A percentile compares a stretch with the other conserved stretches of the same genome.
Conservation (phyloP, 805 yeast genomes). For the Ogataea glucozyma region DNA sequence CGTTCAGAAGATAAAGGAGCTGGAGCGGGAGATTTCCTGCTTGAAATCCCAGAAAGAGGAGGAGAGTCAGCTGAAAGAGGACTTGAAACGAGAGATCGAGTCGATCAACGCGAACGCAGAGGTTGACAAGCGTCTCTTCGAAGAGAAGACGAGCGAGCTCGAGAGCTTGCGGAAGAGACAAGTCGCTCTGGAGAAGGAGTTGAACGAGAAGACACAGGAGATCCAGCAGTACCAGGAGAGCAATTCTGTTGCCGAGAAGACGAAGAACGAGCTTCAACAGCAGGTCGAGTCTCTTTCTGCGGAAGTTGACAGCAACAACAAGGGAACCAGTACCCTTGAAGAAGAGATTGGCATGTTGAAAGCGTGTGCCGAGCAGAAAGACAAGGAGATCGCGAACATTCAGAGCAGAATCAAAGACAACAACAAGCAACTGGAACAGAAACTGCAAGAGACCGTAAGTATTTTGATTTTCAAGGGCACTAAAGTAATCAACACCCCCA, state of each 20-base stretch:
- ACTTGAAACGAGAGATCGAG: conserved; percentile 36
- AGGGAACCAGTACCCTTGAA: conserved; percentile 17
- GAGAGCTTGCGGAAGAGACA: conserved; percentile 12
- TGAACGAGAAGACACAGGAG: no score
- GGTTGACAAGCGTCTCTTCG: conserved; percentile 34
- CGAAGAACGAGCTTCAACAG: conserved; percentile 19
- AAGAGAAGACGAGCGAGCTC: conserved; percentile 30
- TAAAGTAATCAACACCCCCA: conserved; percentile 18
- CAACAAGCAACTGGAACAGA: conserved; percentile 36
- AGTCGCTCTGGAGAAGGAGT: conserved; percentile 17
- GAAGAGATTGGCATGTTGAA: conserved; percentile 37
- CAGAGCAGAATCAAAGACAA: conserved; percentile 33
- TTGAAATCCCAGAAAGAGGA: conserved; percentile 41
- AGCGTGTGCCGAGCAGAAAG: conserved; percentile 34
- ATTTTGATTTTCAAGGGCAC: conserved; percentile 9
- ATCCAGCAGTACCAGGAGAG: conserved; percentile 13
- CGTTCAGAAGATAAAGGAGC: conserved; percentile 56
- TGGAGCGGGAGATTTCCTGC: conserved; percentile 55
- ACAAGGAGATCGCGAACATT: conserved; percentile 34
- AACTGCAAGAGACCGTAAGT: conserved; percentile 35
- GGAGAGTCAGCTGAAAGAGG: conserved; percentile 46
- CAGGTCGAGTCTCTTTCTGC: conserved; percentile 25
- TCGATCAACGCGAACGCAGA: conserved; percentile 30
- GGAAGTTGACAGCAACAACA: conserved; percentile 12
- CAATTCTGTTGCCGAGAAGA: conserved; percentile 11